Conservation (phyloP, 352 stramenopile species). For the Phytopythium aichiense region DNA sequence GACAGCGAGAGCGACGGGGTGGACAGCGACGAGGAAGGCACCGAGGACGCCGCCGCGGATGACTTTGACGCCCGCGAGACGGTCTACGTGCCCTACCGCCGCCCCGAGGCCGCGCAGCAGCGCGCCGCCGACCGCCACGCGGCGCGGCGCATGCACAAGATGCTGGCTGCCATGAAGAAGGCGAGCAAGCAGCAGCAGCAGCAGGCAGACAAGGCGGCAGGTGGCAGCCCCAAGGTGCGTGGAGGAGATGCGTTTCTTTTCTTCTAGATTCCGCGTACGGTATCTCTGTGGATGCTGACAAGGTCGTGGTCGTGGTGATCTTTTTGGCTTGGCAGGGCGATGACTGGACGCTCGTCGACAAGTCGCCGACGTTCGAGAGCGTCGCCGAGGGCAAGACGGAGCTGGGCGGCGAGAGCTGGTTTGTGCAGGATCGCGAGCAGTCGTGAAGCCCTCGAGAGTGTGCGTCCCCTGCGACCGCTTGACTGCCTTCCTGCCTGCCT, state of each 20-base stretch:
- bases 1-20: conserved; percentile 78
- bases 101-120: conserved; percentile 20
- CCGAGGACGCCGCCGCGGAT: conserved; percentile 12
- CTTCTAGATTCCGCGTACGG: conserved; percentile 5
- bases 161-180: conserved; percentile 11
- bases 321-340: conserved; percentile 26
- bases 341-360: conserved; percentile 76
- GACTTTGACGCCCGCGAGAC: conserved; percentile 40
- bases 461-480: no score
- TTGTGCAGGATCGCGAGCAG: conserved; percentile 34
- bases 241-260: not conserved
- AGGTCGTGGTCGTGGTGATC: not conserved
- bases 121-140: conserved; percentile 15
- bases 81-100: conserved; percentile 50
- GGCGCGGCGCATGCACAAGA: conserved; percentile 13
- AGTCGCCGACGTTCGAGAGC: conserved; percentile 70
- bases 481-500: not conserved
- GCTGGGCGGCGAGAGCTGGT: conserved; percentile 53
- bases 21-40: conserved; percentile 42
- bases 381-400: conserved; percentile 35
- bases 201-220: conserved; percentile 21
- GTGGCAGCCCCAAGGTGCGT: conserved; percentile 47
- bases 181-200: conserved; percentile 22
- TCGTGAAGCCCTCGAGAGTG: not conserved
- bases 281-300: not conserved